Conservation (phyloP, 2,329 filamentous ascomycete genomes). For the Xylariaceae sp. region DNA sequence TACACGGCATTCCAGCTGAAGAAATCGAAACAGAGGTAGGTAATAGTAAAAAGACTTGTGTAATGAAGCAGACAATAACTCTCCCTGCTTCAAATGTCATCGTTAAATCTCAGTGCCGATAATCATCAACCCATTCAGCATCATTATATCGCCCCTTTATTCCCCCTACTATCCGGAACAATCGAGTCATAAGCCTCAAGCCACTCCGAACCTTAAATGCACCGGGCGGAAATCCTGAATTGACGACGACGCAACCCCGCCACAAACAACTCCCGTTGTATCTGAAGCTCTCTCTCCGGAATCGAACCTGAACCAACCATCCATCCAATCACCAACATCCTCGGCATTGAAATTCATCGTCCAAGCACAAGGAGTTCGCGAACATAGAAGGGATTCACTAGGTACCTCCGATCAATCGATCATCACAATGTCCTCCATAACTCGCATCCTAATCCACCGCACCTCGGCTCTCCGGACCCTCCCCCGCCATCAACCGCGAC, state of each 20-base stretch:
- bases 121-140: not conserved
- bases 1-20: not conserved
- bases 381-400: too few species aligned
- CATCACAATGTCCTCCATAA: slow-evolving; percentile 22
- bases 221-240: not conserved
- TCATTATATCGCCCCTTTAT: not conserved
- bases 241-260: not conserved
- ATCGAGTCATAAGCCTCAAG: not conserved
- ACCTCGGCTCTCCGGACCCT: slow-evolving; percentile 13
- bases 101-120: not conserved
- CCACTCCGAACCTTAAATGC: not conserved
- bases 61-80: not conserved
- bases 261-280: not conserved
- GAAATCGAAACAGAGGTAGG: not conserved
- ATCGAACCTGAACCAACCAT: too few species aligned
- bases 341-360: too few species aligned
- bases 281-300: too few species aligned
- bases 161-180: not conserved
- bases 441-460: slow-evolving; percentile 20
- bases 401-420: too few species aligned
- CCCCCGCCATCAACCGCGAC: slow-evolving; percentile 1
- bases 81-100: not conserved
- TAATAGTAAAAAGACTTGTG: not conserved
- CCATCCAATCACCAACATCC: too few species aligned
- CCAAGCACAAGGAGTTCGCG: too few species aligned